Base-by-base conservation (phyloP, 805 yeast genomes). In the Ogataea polymorpha region DNA sequence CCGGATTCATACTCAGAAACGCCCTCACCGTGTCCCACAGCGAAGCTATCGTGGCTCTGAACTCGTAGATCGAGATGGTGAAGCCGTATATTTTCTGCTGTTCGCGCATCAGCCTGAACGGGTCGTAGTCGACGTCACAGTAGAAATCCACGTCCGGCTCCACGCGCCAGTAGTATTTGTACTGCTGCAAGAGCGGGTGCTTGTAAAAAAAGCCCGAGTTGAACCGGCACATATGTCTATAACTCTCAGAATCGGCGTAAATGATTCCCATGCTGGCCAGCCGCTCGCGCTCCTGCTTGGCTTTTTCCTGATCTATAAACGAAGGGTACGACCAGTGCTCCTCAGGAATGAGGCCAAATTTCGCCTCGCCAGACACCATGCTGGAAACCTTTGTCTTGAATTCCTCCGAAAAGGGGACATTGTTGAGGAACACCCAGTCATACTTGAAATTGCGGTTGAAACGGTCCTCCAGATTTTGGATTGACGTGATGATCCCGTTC, bases 371-470 rank as follows among this genome's bases (percentile, higher is more conserved):
- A 40, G 83, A 73, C 23, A 79, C 78, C 41, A 80, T 66, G 2
- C 71, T 60, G 0, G 71, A 42, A 10, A 87, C 74, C 28, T 68
- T 63, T 3, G 56, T 55, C 57, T 77, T 82, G 66, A 90, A 89
- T 42, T 82, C 86, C 2, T 81, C 82, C 24, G 73, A 68, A 62
- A 88, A 90, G 16, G 75, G 80, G 42, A 75, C 80, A 59, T 91
- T 91, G 65, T 90, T 90, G 51, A 91, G 67, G 63, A 90, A 90
- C 12, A 89, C 90, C 96, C 96, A 90, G 59, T 88, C 95, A 61
- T 90, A 90, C 50, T 85, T 77, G 65, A 58, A 89, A 47, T 80
- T 69, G 36, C 65, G 61, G 67, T 91, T 89, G 68, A 89, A 89
- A 41, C 90, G 74, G 61, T 83, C 87, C 68, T 87, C 95, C 27